Evolutionary conservation across 2,329 filamentous ascomycete species (phyloP), one percentile per base, ranked within the genome.

Genomic region (Curvularia eragrostidis): DNA sequence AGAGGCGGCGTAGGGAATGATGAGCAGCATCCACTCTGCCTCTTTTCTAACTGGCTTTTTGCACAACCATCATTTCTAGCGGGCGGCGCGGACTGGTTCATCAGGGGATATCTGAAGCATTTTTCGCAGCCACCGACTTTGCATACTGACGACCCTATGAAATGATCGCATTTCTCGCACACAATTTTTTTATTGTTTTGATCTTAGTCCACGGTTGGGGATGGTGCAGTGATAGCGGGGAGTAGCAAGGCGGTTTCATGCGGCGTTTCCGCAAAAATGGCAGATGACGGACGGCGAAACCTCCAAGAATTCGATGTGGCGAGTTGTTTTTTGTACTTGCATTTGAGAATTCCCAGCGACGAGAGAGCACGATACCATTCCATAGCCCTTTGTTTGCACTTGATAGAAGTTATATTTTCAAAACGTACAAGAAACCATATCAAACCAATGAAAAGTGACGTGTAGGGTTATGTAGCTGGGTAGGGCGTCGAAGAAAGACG

Each of bases 1-100:
- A 77, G 64, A 65, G 75, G 61, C 68, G 74, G 60, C 74, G 75
- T 54, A 72, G 74, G 64, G 71, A 75, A 42, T 76, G 62, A 75
- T 54, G 9, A 5, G 10, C 41, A 43, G 12, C 4, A 30, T n/a
- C 30, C 51, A 18, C 10, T 48, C 44, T n/a, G 51, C 15, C 23
- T 47, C 47, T 26, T 28, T 26, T 9, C 34, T 21, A 30, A 38
- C 26, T 61, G 12, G 8, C 39, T 46, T 47, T 64, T 54, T 34
- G 58, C 48, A 47, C 44, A 62, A 62, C 55, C 58, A 62, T 65
- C 36, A 64, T 63, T 60, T 68, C 62, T 56, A 59, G 48, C 57
- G 68, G 67, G 69, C 61, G 67, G 47, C 70, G 60, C 66, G 63
- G 41, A 59, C 55, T 70, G 61, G 61, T 67, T 23, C 41, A 46